phyloP scores from a whole-genome alignment of 805 yeast species.

The Yarrowia osloensis region DNA sequence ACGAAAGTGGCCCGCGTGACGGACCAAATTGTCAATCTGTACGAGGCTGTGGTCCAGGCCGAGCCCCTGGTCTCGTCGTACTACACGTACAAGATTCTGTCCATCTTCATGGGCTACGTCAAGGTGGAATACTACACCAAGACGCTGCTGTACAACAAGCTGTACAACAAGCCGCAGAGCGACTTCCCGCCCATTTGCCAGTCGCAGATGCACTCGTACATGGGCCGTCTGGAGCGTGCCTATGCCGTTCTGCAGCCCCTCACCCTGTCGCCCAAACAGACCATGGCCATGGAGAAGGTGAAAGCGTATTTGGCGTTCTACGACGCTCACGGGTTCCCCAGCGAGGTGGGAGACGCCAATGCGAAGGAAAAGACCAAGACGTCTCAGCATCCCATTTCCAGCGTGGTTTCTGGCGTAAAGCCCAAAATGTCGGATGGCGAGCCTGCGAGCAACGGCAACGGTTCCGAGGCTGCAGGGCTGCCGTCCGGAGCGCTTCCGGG shows the following conservation, averaged over 20 bases:
- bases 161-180: not conserved
- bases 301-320: conserved; percentile 17
- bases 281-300: conserved; percentile 16
- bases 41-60: not conserved
- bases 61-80: conserved; percentile 19
- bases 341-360: not conserved
- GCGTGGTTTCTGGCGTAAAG: not conserved
- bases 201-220: conserved; percentile 6
- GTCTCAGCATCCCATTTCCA: conserved; percentile 5
- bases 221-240: conserved; percentile 6
- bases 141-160: not conserved
- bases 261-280: conserved; percentile 9
- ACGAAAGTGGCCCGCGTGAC: not conserved
- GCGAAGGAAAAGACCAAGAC: not conserved
- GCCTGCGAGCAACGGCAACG: not conserved
- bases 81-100: conserved; percentile 18
- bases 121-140: conserved; percentile 26
- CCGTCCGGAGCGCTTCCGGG: not conserved
- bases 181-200: conserved; percentile 11
- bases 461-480: not conserved
- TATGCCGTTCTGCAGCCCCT: conserved; percentile 7
- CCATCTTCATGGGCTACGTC: conserved; percentile 22
- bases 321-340: conserved; percentile 25
- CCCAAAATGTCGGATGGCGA: not conserved
- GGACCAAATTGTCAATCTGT: conserved; percentile 2